Evolutionary conservation across 2,329 filamentous ascomycete genomes (phyloP), one percentile per base, ranked within the genome.

Genomic region (Mycosphaerella sp.): DNA sequence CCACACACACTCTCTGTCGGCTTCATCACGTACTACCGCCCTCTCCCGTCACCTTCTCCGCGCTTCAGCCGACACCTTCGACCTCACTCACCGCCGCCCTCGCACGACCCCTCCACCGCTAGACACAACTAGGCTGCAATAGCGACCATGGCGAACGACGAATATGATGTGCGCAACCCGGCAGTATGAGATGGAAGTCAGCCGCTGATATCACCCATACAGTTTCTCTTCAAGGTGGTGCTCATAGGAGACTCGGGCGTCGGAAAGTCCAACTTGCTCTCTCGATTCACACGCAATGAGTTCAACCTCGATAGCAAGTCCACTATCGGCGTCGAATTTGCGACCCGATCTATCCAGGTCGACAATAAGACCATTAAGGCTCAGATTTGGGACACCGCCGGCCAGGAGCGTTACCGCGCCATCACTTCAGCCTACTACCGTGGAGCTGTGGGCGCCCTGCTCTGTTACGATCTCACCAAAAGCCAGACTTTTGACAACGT

Each of bases 141-240:
- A 43, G 56, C 74, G 78, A 80, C 68, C 76, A 98, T 97, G 93
- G 93, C 92, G 72, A 98, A 97, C 85, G 93, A 98, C 83, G 93
- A 98, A 81, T 98, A 98, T 80, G 93, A 98, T 51, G 48, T 51
- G 46, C 48, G 48, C 29, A 42, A 21, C 9, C 26, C 12, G 21
- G n/a, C 44, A 38, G 29, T 26, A 17, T 38, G 26, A 29, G 42
- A 26, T n/a, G 21, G 14, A 45, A 14, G 36, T 48, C n/a, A 38
- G 8, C 44, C 34, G 45, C 53, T 54, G 47, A 59, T 45, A 36
- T 21, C 26, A 29, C 31, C 29, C 2, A 61, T 65, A 63, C 74
- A 96, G 91, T 97, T 97, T 74, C 89, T 97, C 72, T 98, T 98
- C 84, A 97, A 98, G 87, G 92, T 97, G 72, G 93, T 98, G 73